Conservation (phyloP, 352 stramenopile genomes). For the Phytophthora pinifolia region DNA sequence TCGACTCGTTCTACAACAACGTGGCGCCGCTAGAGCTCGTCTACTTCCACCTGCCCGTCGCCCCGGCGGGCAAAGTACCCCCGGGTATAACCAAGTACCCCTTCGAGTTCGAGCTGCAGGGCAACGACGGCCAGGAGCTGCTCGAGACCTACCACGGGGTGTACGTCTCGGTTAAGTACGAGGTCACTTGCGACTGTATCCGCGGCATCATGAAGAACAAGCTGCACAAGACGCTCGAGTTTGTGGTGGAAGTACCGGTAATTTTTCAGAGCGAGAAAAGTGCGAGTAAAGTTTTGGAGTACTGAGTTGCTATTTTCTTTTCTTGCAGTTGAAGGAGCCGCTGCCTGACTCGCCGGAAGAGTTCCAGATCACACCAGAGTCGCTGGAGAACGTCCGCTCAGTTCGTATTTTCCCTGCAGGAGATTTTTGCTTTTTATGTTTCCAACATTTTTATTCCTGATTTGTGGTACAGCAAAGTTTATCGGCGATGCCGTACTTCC, state of each 20-base stretch:
- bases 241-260: constrained; percentile 91
- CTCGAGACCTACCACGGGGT: constrained; percentile 93
- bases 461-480: constrained; percentile 42
- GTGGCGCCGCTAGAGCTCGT: constrained; percentile 79
- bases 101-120: constrained; percentile 86
- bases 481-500: constrained; percentile 70
- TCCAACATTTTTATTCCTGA: constrained; percentile 3
- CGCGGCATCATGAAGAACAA: constrained; percentile 89
- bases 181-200: constrained; percentile 82
- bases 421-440: constrained; percentile 5
- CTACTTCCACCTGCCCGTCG: constrained; percentile 81
- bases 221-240: constrained; percentile 84
- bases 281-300: background rate
- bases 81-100: constrained; percentile 86
- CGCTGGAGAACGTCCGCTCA: constrained; percentile 78
- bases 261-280: background rate
- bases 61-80: constrained; percentile 64
- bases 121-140: constrained; percentile 64
- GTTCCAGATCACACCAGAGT: constrained; percentile 86
- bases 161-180: constrained; percentile 91
- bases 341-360: constrained; percentile 62
- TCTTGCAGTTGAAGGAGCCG: constrained; percentile 49
- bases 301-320: background rate
- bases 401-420: constrained; percentile 21
- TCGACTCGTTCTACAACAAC: constrained; percentile 84